A percentile compares a stretch with the other conserved stretches of the same genome.
These are phyloP conservation scores for Neofusicoccum umdonicola DNA, from an alignment of 2,329 filamentous ascomycete genomes.

Conservation along the genomic window DNA sequence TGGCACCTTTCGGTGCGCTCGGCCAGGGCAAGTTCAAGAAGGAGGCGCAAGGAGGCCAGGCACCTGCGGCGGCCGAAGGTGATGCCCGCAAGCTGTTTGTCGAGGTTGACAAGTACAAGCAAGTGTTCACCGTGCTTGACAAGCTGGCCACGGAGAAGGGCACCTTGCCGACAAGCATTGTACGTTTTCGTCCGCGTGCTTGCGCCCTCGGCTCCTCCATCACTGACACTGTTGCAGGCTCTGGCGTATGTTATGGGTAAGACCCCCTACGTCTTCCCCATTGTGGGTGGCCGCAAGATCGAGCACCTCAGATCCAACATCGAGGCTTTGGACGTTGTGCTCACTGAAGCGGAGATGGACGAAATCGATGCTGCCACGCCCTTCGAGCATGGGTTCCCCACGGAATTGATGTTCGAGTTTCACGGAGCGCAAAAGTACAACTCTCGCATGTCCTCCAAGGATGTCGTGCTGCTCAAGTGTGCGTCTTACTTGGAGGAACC, in stretches of 20 bases:
- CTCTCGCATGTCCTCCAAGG: slow-evolving; percentile 7
- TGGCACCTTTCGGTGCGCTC: slow-evolving; percentile 56
- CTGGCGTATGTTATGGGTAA: slow-evolving; percentile 73
- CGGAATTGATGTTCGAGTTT: slow-evolving; percentile 41
- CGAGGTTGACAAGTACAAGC: slow-evolving; percentile 50
- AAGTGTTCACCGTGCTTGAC: slow-evolving; percentile 58
- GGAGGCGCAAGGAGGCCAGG: slow-evolving; percentile 27
- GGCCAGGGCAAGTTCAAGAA: slow-evolving; percentile 47
- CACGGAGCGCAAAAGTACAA: slow-evolving; percentile 8
- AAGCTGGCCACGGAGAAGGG: slow-evolving; percentile 58
- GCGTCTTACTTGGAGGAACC: slow-evolving; percentile 1
- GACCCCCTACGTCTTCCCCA: slow-evolving; percentile 69
- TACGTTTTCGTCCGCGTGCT: not conserved
- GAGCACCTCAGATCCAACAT: slow-evolving; percentile 68
- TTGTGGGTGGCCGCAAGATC: slow-evolving; percentile 70
- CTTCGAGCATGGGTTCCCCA: slow-evolving; percentile 59
- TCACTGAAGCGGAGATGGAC: slow-evolving; percentile 53
- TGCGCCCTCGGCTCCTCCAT: too few species aligned
- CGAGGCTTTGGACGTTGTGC: slow-evolving; percentile 49
- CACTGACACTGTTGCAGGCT: slow-evolving; percentile 37
- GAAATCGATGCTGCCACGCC: slow-evolving; percentile 53
- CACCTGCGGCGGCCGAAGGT: slow-evolving; percentile 23
- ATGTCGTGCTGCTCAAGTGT: not conserved
- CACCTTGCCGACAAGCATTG: slow-evolving; percentile 54
- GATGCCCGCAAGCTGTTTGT: slow-evolving; percentile 34